Conservation (phyloP, 768 basidiomycete genomes). For the Podaxis carcinomalis region DNA sequence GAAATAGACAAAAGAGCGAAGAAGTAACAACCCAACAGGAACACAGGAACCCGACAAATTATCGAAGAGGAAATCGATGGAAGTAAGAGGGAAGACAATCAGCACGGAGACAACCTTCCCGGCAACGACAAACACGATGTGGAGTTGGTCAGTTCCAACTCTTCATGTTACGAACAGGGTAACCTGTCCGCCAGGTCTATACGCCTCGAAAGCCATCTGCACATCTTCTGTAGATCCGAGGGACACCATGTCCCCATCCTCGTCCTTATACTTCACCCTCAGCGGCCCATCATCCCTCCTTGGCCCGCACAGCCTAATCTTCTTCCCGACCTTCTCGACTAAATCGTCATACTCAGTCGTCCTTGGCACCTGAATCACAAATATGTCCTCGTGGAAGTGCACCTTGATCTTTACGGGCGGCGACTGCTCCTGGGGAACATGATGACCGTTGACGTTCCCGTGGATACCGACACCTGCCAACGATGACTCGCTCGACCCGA, state of each 20-base stretch:
- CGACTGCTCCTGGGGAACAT: constrained; percentile 2
- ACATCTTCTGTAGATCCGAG: constrained; percentile 90
- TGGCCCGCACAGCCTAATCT: constrained; percentile 89
- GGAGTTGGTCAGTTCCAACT: not conserved
- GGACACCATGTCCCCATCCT: constrained; percentile 88
- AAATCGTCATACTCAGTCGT: constrained; percentile 77
- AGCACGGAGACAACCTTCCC: not conserved
- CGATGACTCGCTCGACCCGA: constrained; percentile 86
- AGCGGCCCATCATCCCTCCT: constrained; percentile 75
- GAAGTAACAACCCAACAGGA: not conserved
- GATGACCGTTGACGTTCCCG: constrained; percentile 20
- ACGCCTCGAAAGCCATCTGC: constrained; percentile 89
- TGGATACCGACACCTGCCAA: constrained; percentile 41
- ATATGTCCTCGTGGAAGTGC: constrained; percentile 92
- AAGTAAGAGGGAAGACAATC: not conserved
- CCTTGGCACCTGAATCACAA: constrained; percentile 86
- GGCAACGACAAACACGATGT: not conserved
- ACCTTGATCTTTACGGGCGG: constrained; percentile 87
- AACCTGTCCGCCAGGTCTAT: constrained; percentile 75
- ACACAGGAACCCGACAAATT: constrained; percentile 9
- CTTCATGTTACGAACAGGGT: constrained; percentile 73
- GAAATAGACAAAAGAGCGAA: not conserved
- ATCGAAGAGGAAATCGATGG: not conserved
- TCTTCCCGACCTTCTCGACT: constrained; percentile 86
- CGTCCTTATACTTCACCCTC: constrained; percentile 85